Base-by-base conservation (phyloP, 2,329 filamentous ascomycete genomes). In the Fulvia fulva region DNA sequence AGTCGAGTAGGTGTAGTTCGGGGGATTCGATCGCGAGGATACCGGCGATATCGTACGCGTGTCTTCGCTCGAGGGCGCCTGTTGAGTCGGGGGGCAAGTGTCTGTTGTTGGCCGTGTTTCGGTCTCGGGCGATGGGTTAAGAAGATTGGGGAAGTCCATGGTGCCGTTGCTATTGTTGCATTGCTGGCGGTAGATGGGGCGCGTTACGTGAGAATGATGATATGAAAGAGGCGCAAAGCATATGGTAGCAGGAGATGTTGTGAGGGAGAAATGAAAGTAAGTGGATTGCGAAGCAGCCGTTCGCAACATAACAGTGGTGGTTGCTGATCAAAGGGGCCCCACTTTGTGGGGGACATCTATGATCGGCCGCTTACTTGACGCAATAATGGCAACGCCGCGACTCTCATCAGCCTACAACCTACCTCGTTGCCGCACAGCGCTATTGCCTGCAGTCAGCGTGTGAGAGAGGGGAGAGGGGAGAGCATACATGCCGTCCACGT, bases 71-170 rank as follows among this genome's bases (percentile, higher is more conserved):
- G 64, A 65, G 30, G 63, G 61, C 25, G 57, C 53, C 43, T 61
- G 56, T 41, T 61, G 61, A 19, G 60, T 60, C 8, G 65, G 53
- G 22, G 65, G 63, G 30, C 63, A 57, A 16, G 65, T 62, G 23
- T 67, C 57, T 62, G 68, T 64, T 64, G 57, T 60, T n/a, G 41
- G 37, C 41, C 51, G 59, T 26, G 47, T 41, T 22, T 63, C 54
- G 41, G 54, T 28, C 16, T 61, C 62, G 28, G 69, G 64, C 50
- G 68, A 68, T 19, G 73, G 73, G 63, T 76, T 76, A 58, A 75
- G 70, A 56, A 76, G 68, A 50, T 32, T 50, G 22, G 47, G 32
- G 26, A 50, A 50, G 47, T 50, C 47, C 47, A 50, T 50, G n/a
- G 47, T 23, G 21, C 25, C 44, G 9, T 50, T 32, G 26, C 52